Evolutionary conservation across 768 basidiomycete species (phyloP), one percentile per base, ranked within the genome.

Genomic region (Coprinellus micaceus): DNA sequence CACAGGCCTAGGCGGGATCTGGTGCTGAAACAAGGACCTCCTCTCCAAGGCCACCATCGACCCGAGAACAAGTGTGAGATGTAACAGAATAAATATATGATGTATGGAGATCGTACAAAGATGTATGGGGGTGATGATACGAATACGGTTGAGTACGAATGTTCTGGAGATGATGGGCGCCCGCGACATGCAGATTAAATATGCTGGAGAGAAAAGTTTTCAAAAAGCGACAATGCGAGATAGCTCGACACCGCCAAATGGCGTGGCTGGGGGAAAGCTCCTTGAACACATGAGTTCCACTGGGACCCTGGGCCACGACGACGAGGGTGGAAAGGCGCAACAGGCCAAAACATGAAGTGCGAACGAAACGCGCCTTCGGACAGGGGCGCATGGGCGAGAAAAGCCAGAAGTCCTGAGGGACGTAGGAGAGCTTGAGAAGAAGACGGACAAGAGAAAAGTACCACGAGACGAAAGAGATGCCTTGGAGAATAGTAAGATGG

Each of bases 401-500:
- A 6, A 33, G 33, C 13, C 33, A 43, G 40, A 21, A 43, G n/a
- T 17, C 5, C 40, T 43, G n/a, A 19, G n/a, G 15, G 45, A 47
- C 7, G 25, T 4, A 26, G 10, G 45, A 47, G 9, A 47, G 36
- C 24, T 47, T 21, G 45, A 9, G 25, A 22, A 47, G 12, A 24
- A 24, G 4, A 21, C 25, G 45, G 24, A 28, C 25, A 9, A 26
- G 12, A 47, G 6, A 7, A 13, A 47, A 24, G 12, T 10, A 26
- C 17, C 7, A 52, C 21, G 40, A 45, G 36, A 40, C 54, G 58
- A 50, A 29, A 33, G 46, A 56, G 37, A 52, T 52, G 47, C 39
- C 33, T 41, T 46, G 52, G 24, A 51, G 30, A 13, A 51, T 53
- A 24, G 39, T 17, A 36, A 19, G 19, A n/a, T n/a, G 43, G 33